Evolutionary conservation across 768 basidiomycete species (phyloP), one percentile per base, ranked within the genome.

Genomic region (Macrolepiota fuliginosa): DNA sequence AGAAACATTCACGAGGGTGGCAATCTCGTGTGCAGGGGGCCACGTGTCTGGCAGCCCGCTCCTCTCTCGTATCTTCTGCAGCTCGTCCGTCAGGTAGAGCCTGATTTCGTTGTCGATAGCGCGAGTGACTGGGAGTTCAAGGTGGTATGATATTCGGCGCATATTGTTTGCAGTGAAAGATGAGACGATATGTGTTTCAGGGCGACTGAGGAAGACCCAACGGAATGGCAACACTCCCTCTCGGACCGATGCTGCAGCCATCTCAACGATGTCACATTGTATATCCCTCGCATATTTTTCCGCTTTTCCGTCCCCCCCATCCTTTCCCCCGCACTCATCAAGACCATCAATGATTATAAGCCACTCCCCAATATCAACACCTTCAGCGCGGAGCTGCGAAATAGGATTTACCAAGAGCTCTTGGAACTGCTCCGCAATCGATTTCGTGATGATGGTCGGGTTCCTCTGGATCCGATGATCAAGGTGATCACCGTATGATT

Each of bases 161-260:
- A 58, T 40, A n/a, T 10, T 4, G 0, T 47, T 27, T 2, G 10
- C 19, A 17, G 7, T 15, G 19, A 65, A 62, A 2, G 64, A 37
- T 4, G 56, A 49, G 7, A 32, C 17, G 4, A 65, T 56, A 40
- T 65, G 61, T 10, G 54, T 15, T 47, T 65, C 64, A 2, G 57
- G 61, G 17, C 64, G 61, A 25, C 64, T 65, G 12, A 62, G 27
- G 40, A 65, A 50, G 13, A 27, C 35, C 57, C 57, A 58, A 27
- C 35, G 36, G 22, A 58, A 37, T 2, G 47, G 57, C 17, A 19
- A 35, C 27, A 2, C 17, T 4, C 5, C 11, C 13, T 36, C 37
- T 5, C 57, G 47, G 22, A 58, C 11, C 9, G 57, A 58, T 1
- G 46, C n/a, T 4, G 57, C 57, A 0, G 50, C 1, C 2, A 58